These are phyloP conservation scores for Dipodascus geniculatus DNA, from an alignment of 805 yeast genomes.

Conservation along the genomic window DNA sequence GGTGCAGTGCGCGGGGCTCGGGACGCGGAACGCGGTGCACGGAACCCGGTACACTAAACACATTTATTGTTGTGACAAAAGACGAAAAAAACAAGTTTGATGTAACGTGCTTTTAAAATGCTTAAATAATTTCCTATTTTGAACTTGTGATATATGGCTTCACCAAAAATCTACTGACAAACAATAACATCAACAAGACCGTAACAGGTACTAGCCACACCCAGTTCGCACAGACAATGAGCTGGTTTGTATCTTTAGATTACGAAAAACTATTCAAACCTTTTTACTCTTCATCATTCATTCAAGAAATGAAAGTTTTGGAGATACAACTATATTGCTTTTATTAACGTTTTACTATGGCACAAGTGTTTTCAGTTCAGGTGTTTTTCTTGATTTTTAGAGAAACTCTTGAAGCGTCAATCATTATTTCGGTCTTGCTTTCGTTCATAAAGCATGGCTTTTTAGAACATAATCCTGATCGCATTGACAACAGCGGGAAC, in stretches of 20 bases:
- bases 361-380: slow-evolving; percentile 45
- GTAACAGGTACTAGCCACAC: not conserved
- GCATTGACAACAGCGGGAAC: not conserved
- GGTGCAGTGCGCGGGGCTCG: too few relatives aligned
- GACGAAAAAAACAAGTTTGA: too few relatives aligned
- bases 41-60: not conserved
- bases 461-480: not conserved
- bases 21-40: too few relatives aligned
- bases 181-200: not conserved
- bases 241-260: not conserved
- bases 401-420: slow-evolving; percentile 86
- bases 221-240: not conserved
- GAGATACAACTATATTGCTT: not conserved
- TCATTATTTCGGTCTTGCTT: slow-evolving; percentile 79
- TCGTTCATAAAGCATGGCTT: slow-evolving; percentile 88
- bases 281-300: not conserved
- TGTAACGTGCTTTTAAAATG: too few relatives aligned
- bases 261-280: not conserved
- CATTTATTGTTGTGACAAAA: too few relatives aligned
- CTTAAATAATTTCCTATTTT: too few relatives aligned
- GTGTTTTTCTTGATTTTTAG: slow-evolving; percentile 87
- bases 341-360: slow-evolving; percentile 24
- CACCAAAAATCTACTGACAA: not conserved
- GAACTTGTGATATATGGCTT: not conserved
- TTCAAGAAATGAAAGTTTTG: not conserved